These are phyloP conservation scores for Elongisporangium anandrum DNA, from an alignment of 352 stramenopile species.

Conservation along the genomic window DNA sequence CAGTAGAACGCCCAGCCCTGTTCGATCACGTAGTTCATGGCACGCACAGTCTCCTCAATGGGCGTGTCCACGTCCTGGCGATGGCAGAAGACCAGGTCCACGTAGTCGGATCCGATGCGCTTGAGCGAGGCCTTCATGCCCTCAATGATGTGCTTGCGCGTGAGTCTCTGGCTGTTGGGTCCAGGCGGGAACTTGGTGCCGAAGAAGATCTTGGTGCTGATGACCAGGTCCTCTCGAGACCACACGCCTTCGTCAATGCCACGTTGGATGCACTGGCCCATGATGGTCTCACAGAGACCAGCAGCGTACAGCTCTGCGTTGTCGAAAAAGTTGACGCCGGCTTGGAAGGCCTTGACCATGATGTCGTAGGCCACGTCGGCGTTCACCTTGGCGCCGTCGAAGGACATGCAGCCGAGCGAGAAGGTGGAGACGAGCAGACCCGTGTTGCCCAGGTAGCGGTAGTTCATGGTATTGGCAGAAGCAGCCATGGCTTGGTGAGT, in stretches of 20 bases:
- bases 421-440: slow-evolving; percentile 25
- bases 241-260: slow-evolving; percentile 17
- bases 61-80: slow-evolving; percentile 17
- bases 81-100: slow-evolving; percentile 34
- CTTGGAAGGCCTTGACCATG: slow-evolving; percentile 29
- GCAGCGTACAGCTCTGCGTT: slow-evolving; percentile 31
- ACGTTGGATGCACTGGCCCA: slow-evolving; percentile 50
- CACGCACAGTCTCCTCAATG: slow-evolving; percentile 47
- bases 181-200: slow-evolving; percentile 7
- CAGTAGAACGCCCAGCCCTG: slow-evolving; percentile 49
- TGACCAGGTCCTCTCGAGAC: slow-evolving; percentile 6
- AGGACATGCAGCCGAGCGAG: slow-evolving; percentile 24
- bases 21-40: slow-evolving; percentile 55
- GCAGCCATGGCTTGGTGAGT: not conserved
- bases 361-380: slow-evolving; percentile 25
- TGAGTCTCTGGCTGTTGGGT: slow-evolving; percentile 7
- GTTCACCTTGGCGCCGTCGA: slow-evolving; percentile 21
- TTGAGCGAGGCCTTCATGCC: slow-evolving; percentile 17
- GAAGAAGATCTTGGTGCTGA: slow-evolving; percentile 27
- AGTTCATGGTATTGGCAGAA: slow-evolving; percentile 13
- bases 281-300: slow-evolving; percentile 35
- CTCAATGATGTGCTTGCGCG: slow-evolving; percentile 7
- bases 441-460: slow-evolving; percentile 25
- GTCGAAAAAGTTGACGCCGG: slow-evolving; percentile 47
- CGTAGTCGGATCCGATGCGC: slow-evolving; percentile 21